Evolutionary conservation across 257 asterid species (phyloP).

Genomic region (Coffea canephora): DNA sequence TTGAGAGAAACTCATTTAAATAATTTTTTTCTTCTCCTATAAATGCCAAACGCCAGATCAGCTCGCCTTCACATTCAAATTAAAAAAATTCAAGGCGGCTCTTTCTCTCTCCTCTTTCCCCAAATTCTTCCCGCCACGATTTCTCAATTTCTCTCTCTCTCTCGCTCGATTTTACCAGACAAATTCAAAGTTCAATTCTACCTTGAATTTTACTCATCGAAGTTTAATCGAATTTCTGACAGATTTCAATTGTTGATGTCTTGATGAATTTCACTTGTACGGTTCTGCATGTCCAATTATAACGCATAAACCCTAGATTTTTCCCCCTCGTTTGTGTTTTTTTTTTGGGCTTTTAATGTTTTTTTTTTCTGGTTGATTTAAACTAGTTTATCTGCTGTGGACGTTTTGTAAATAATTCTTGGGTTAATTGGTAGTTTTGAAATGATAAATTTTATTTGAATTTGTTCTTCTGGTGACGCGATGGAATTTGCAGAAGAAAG

Average conservation of each 20-base stretch:
- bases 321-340: no score
- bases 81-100: neutral
- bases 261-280: neutral
- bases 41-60: no score
- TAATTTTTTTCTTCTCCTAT: no score
- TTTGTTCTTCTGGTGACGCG: neutral
- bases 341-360: no score
- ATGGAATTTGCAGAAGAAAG: neutral
- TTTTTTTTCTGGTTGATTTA: neutral
- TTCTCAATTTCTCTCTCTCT: no score
- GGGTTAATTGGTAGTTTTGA: neutral
- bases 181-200: neutral
- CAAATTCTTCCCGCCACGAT: neutral
- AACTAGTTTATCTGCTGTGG: neutral
- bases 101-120: neutral
- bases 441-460: neutral
- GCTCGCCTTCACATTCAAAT: neutral
- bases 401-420: neutral
- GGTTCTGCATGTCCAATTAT: neutral
- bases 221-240: neutral
- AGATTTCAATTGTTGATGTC: neutral
- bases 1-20: no score
- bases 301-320: neutral
- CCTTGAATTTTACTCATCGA: neutral
- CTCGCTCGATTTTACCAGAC: neutral